Base-by-base conservation (phyloP, 202 grass and related monocot genomes). In the Saccharum hybrid region DNA sequence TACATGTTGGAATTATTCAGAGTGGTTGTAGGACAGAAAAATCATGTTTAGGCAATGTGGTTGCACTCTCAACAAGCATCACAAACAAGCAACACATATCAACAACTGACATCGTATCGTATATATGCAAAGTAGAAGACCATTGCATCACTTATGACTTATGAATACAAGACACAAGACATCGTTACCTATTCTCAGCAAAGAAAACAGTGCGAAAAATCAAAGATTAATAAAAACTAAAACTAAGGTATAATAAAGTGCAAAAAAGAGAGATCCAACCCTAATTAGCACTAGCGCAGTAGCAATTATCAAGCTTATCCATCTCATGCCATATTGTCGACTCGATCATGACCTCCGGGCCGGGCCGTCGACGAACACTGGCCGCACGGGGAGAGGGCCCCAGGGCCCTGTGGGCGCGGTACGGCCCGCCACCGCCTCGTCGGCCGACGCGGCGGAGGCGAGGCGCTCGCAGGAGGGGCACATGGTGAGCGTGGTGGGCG, bases 401-500 rank as follows among this genome's bases (percentile, higher is more conserved):
- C 92, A 94, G 2, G 86, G 86, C 45, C 83, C 68, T 12, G 28
- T 30, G 11, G 82, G 84, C 68, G 42, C 61, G 10, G 12, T 51
- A 39, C 63, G 40, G 18, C 30, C 37, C 41, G 49, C 37, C 4
- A 36, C 36, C 41, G 36, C 18, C 45, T 39, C 57, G 86, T 64
- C 45, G 8, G 49, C 33, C 42, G 36, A 5, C 10, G 59, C 59
- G 19, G 52, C 4, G 43, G 92, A 78, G 45, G 88, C 84, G 51
- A 86, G 18, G 54, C 90, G 89, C 72, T 94, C 88, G 86, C 93
- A 99, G 48, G 97, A 99, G 18, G 97, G 86, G 89, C 97, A 99
- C 79, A 99, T 84, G 91, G 85, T 96, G 85, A 99, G 93, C 38
- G 96, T 99, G 59, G 96, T 92, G 45, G 96, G 93, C 37, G 96